phyloP scores from a whole-genome alignment of 805 yeast species.

The Brettanomyces nanus region DNA sequence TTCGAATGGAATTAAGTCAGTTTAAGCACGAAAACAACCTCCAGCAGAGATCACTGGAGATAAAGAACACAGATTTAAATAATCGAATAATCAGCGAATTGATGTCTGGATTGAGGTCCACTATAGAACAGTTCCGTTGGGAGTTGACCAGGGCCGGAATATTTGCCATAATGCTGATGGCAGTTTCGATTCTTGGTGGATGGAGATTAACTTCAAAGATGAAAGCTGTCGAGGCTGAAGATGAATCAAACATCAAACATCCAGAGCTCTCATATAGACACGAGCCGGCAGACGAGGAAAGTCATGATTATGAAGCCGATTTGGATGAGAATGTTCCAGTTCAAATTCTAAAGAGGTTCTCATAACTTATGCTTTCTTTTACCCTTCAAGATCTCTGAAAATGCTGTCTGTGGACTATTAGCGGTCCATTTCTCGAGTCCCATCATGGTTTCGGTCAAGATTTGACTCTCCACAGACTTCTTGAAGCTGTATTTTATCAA shows the following conservation, averaged over 20 bases:
- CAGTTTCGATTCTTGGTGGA: conserved; percentile 53
- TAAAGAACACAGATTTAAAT: conserved; percentile 72
- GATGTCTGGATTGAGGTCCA: conserved; percentile 73
- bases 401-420: conserved; percentile 68
- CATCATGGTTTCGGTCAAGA: conserved; percentile 55
- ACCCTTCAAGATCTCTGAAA: conserved; percentile 44
- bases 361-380: conserved; percentile 56
- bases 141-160: conserved; percentile 85
- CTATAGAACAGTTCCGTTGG: conserved; percentile 88
- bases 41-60: conserved; percentile 56
- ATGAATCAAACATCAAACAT: conserved; percentile 9
- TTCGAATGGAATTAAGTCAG: conserved; percentile 74
- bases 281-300: conserved; percentile 44
- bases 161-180: conserved; percentile 60
- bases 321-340: conserved; percentile 33
- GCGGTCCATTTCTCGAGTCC: conserved; percentile 66
- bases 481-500: conserved; percentile 29
- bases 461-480: conserved; percentile 36
- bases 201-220: conserved; percentile 30
- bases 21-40: conserved; percentile 80
- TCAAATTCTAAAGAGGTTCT: conserved; percentile 6
- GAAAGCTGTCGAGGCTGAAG: conserved; percentile 17
- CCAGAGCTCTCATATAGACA: conserved; percentile 33
- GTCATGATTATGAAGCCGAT: conserved; percentile 48
- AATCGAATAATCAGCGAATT: conserved; percentile 79